These are phyloP conservation scores for Lophiotrema nucula DNA, from an alignment of 495 filamentous ascomycete species.

Conservation along the genomic window DNA sequence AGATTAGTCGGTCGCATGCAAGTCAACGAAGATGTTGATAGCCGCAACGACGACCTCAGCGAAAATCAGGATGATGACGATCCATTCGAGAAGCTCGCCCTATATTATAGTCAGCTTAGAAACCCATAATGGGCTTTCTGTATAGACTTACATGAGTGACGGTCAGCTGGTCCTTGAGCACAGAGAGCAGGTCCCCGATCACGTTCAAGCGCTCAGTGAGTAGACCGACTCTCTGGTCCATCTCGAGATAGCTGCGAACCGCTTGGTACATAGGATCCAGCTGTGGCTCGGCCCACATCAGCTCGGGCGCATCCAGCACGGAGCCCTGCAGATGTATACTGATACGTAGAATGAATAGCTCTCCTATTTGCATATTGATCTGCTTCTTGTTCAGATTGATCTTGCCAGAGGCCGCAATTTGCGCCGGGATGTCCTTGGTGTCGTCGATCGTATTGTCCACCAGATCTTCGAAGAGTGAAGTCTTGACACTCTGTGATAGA, in stretches of 20 bases:
- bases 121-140: constrained; percentile 55
- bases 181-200: constrained; percentile 89
- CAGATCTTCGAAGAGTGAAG: constrained; percentile 94
- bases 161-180: constrained; percentile 92
- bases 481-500: constrained; percentile 92
- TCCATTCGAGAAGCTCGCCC: constrained; percentile 35
- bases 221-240: constrained; percentile 91
- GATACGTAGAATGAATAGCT: constrained; percentile 94
- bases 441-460: constrained; percentile 88
- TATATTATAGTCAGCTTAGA: background rate
- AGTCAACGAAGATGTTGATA: constrained; percentile 92
- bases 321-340: constrained; percentile 97
- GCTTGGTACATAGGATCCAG: constrained; percentile 94
- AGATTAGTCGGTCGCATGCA: constrained; percentile 66
- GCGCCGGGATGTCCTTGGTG: constrained; percentile 83
- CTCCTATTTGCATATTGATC: constrained; percentile 98
- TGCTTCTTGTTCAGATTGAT: constrained; percentile 77
- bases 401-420: constrained; percentile 87
- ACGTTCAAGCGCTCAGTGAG: constrained; percentile 88
- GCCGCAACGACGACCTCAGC: constrained; percentile 93
- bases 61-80: constrained; percentile 92
- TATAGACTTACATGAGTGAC: constrained; percentile 64
- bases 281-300: constrained; percentile 98
- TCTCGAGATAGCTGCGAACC: constrained; percentile 91
- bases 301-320: constrained; percentile 93